Base-by-base conservation (phyloP, 108 stramenopile species). In the Conticribra weissflogii region DNA sequence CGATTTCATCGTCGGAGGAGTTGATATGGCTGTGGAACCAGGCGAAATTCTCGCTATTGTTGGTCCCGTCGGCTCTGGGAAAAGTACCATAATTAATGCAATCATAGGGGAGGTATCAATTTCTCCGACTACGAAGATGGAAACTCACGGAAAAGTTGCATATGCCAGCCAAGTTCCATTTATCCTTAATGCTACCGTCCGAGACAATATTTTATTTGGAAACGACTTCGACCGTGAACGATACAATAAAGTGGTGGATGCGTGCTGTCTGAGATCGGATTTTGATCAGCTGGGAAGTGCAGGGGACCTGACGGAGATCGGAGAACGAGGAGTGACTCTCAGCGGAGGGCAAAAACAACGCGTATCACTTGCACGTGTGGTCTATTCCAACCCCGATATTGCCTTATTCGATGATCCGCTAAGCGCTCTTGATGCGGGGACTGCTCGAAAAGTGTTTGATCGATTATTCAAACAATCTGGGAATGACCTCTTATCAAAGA, bases 191-290 rank as follows among this genome's bases (percentile, higher is more conserved):
- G 72, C 82, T 15, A 95, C 96, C 4, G 21, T 98, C 9, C 80
- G 94, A 3, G 98, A 98, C 4, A 99, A 99, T 78, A 96, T 99
- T 30, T 60, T 98, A 44, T 98, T 98, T 72, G 99, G 99, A 18
- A 56, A 66, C 23, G 55, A 63, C 3, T 92, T 75, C 36, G 83
- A 97, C 46, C 17, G 63, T 27, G 85, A 85, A 9, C 68, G 85
- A 22, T 99, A 99, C 86, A 71, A 97, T 23, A 52, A 76, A 58
- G 94, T 95, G 2, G 44, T 98, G 14, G 81, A 88, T 46, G 94
- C 87, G 17, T 98, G 97, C 69, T 84, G 87, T 24, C 61, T 99
- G 25, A 66, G 78, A 17, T 55, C 73, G 3, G 93, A 94, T 59
- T 71, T 94, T 47, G 79, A 83, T 24, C 88, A 86, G 65, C 65